Base-by-base conservation (phyloP, 768 basidiomycete species). In the Leucocoprinus birnbaumii region DNA sequence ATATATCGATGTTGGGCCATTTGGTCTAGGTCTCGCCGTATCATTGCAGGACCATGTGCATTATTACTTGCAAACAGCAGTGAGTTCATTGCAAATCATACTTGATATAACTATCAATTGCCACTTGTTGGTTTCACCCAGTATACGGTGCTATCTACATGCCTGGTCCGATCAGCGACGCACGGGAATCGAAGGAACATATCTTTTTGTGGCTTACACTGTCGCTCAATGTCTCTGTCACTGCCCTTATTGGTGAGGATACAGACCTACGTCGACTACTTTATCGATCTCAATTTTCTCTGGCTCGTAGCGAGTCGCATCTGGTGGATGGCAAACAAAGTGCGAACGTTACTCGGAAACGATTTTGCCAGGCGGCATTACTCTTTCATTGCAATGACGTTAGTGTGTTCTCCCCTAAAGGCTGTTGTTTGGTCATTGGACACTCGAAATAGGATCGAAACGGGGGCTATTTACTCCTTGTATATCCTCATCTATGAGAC, bases 1-100 rank as follows among this genome's bases (percentile, higher is more conserved):
- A 50, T 71, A 37, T 73, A 73, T 56, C 66, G 74, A 38, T 75
- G 73, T 50, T 74, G 68, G 55, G 65, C 71, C 18, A 67, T 72
- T 40, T 74, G 74, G 74, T 67, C 65, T 34, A 62, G 58, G 44
- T 66, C 63, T 7, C 66, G 66, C 51, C 58, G 56, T 31, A 56
- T 73, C 19, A 61, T 68, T 13, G 37, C 66, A 42, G 65, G 60
- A 7, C 68, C 72, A 1, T 41, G 62, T 4, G 38, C 68, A 0
- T 51, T 73, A 14, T 62, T 75, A n/a, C 14, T 71, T 6, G 66
- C 66, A 14, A 68, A 67, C 9, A 68, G 71, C 59, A 60, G 72
- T 73, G 18, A 41, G 40, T 31, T 11, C 6, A 31, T 11, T 11
- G 6, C 31, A 31, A 31, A 11, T 31, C 31, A 11, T 31, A 11